Evolutionary conservation across 306 rosid genomes (phyloP), one percentile per base, ranked within the genome.

Genomic region (Lagenaria siceraria): DNA sequence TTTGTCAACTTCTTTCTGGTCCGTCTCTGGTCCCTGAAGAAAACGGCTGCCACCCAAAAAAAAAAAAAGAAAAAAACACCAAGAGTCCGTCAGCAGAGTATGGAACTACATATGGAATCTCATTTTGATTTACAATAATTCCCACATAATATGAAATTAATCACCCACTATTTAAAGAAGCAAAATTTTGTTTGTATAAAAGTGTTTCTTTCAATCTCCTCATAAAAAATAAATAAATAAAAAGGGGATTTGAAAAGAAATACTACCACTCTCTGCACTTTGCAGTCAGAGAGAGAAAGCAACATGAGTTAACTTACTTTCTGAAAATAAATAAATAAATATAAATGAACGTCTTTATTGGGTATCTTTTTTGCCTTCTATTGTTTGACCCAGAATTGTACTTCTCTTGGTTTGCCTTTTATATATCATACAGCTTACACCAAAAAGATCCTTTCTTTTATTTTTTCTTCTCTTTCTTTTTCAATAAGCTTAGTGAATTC

Each of bases 1-100:
- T 85, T 87, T 95, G 3, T 60, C 87, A 68, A 92, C 98, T 86
- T 95, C 98, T 9, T 86, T 88, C 84, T 35, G 74, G 93, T 95
- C 99, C 18, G 99, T 95, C 27, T 89, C 97, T 24, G 89, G 85
- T 42, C 99, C 99, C 78, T 95, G 99, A 80, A 95, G 99, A 88
- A 95, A 95, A 74, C 99, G 99, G 80, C 99, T 95, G 93, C 88
- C 86, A 80, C 81, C 78, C 58, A 65, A 62, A 46, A 66, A 18
- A 22, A 53, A 7, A 52, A 43, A 77, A 48, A 7, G 17, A 43
- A 77, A 48, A 53, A 46, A 77, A 49, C 10, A 46, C 71, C 46
- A n/a, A 31, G 35, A 22, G 53, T 46, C 46, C 24, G 22, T 77
- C 68, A 76, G 54, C 18, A 54, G 24, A 40, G 38, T 60, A 58